Base-by-base conservation (phyloP, 2,329 filamentous ascomycete species). In the Orbilia ellipsospora region DNA sequence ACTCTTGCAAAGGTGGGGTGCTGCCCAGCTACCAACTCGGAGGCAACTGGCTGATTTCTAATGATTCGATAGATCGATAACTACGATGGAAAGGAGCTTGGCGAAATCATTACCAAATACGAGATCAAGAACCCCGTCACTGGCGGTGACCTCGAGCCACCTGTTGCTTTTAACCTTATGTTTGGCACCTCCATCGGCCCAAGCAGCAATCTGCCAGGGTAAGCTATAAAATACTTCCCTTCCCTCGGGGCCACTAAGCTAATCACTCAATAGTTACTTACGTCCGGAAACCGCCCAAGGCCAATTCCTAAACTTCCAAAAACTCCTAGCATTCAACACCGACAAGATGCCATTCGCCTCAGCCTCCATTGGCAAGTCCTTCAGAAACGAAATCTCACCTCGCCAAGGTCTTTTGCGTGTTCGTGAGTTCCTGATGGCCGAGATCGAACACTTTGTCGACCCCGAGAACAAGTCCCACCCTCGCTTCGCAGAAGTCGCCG, bases 391-490 rank as follows among this genome's bases (percentile, higher is more conserved):
- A 82, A 97, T 99, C 80, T 97, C 95, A 0, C 95, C 95, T 8
- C 89, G 95, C 67, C 89, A 92, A 78, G 95, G 95, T 84, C 89
- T 99, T 48, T 85, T 99, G 72, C 91, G 95, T 80, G 95, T 99
- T 51, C 92, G 95, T 80, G 95, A 99, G 83, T 98, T 99, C 85
- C 84, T 97, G 80, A 98, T 99, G 95, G 95, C 94, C 23, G 95
- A 99, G 84, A 97, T 99, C 80, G 95, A 99, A 85, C 95, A 99
- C 83, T 99, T 92, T 81, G 95, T 99, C 79, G 95, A 99, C 81
- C 95, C 95, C 10, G 87, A 95, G 81, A 89, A 93, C 81, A 99
- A 99, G 89, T 96, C 95, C 85, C 95, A 99, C 82, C 84, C 87
- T 62, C 91, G 94, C 68, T 99, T 99, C 84, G 84, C 88, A 54